Conservation (phyloP, 2,329 filamentous ascomycete species). For the Aspergillus novofumigatus region DNA sequence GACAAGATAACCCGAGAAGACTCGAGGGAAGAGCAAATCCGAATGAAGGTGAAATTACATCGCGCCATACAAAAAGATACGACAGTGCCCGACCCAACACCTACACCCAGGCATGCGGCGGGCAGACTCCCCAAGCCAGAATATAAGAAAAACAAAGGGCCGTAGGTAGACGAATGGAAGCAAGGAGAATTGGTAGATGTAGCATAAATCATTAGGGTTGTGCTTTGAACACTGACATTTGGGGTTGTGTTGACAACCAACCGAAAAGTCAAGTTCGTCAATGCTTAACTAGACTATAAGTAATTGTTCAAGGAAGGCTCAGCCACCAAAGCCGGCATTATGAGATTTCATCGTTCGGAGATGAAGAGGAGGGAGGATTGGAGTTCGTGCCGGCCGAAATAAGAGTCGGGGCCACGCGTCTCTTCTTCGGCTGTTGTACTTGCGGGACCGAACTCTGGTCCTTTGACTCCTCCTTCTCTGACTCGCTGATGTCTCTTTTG, state of each 20-base stretch:
- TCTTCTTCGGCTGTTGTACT: constrained; percentile 57
- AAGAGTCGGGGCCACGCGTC: constrained; percentile 65
- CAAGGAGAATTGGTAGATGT: neutral
- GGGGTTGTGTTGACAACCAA: neutral
- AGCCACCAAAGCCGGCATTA: constrained; percentile 16
- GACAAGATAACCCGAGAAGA: neutral
- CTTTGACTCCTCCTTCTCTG: constrained; percentile 42
- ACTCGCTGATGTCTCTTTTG: constrained; percentile 47
- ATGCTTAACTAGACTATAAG: neutral
- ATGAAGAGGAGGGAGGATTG: constrained; percentile 5
- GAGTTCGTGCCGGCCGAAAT: constrained; percentile 36
- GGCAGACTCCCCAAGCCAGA: neutral
- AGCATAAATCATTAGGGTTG: neutral
- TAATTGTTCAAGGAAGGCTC: neutral
- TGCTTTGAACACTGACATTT: neutral
- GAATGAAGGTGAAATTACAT: neutral
- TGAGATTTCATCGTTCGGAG: constrained; percentile 5
- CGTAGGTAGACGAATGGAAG: neutral
- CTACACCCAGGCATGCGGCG: neutral
- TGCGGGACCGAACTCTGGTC: constrained; percentile 42
- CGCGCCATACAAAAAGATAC: neutral
- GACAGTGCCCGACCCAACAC: neutral
- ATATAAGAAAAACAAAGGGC: neutral
- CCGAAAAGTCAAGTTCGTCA: neutral
- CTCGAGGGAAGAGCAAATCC: neutral